Conservation (phyloP, 1,139 yeast species). For the Diutina rugosa region DNA sequence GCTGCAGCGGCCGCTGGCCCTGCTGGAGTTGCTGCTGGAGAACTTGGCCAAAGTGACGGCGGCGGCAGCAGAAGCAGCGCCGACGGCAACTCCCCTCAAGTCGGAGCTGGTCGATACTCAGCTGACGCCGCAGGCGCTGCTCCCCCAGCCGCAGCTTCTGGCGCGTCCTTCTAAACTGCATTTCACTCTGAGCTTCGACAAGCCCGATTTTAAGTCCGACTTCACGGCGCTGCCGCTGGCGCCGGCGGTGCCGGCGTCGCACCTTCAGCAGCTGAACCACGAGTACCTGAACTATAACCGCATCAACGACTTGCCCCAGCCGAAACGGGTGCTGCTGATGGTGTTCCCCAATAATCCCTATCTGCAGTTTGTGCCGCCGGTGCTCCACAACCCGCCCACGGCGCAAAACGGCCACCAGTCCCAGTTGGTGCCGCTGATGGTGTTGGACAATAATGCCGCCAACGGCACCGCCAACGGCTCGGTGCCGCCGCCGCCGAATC, state of each 20-base stretch:
- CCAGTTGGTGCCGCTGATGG: neutral
- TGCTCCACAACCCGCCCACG: neutral
- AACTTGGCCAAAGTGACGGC: neutral
- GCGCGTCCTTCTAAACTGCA: neutral
- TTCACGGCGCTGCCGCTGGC: neutral
- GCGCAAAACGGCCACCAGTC: neutral
- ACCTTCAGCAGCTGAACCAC: neutral
- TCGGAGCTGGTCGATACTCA: neutral
- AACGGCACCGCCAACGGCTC: neutral
- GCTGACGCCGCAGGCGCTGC: neutral
- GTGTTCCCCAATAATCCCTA: neutral
- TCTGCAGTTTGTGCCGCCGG: neutral
- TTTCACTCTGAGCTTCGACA: neutral
- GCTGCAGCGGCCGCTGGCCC: neutral
- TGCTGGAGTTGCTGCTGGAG: neutral
- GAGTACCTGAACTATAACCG: neutral
- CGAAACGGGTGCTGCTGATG: neutral
- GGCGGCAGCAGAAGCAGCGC: neutral
- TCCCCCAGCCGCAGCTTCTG: neutral
- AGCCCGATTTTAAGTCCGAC: neutral
- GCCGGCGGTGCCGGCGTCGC: neutral
- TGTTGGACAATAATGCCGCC: neutral
- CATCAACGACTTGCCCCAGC: neutral
- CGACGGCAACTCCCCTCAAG: neutral
- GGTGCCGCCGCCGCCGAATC: neutral